Evolutionary conservation across 371 early-diverging fungal genomes (phyloP).

Genomic region (Apophysomyces variabilis): DNA sequence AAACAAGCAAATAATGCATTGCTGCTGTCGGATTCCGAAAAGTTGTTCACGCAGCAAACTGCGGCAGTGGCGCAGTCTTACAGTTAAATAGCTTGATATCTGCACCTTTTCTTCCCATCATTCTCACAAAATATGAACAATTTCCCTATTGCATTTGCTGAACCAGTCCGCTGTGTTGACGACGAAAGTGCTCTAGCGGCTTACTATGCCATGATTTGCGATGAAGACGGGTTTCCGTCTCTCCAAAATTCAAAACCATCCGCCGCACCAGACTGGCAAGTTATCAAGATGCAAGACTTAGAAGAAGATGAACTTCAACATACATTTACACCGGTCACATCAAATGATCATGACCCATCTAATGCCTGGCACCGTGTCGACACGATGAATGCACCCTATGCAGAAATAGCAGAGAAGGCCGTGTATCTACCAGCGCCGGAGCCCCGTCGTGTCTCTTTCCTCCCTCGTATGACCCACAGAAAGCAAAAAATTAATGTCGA

Average conservation of each 20-base stretch:
- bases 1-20: too few relatives aligned
- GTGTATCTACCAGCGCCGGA: neutral
- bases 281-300: neutral
- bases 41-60: neutral
- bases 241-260: neutral
- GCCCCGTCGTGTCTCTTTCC: neutral
- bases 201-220: constrained; percentile 8
- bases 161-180: neutral
- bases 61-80: constrained; percentile 1
- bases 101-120: neutral
- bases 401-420: neutral
- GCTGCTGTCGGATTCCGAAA: neutral
- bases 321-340: neutral
- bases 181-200: neutral
- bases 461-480: neutral
- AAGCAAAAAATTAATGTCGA: neutral
- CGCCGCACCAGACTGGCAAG: neutral
- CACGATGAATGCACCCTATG: neutral
- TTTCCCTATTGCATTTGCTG: constrained; percentile 4
- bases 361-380: constrained; percentile 6
- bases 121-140: neutral
- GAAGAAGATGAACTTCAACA: neutral
- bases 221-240: constrained; percentile 6
- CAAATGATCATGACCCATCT: neutral
- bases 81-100: neutral